Evolutionary conservation across 495 filamentous ascomycete genomes (phyloP), one percentile per base, ranked within the genome.

Genomic region (Lasiosphaeriaceae sp.): DNA sequence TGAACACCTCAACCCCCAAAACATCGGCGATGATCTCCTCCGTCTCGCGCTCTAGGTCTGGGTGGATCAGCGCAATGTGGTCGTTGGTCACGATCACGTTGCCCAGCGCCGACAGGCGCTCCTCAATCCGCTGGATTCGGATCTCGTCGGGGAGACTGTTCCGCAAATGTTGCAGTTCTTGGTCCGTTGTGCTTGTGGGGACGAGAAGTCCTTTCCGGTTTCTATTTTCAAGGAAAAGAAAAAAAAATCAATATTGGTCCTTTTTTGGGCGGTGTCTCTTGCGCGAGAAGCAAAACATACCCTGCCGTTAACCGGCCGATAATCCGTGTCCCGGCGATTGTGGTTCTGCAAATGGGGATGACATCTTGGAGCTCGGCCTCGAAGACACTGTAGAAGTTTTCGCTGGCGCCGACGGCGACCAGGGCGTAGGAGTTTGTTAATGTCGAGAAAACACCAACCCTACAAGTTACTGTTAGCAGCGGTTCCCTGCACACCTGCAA

Each of bases 381-480:
- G 79, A 98, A 98, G 63, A 97, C 81, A 79, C 80, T 81, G 83
- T 97, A 98, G 74, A 98, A 98, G 79, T 97, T 97, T 83, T 97
- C 93, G 61, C 90, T 96, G 47, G 89, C 92, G 65, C 94, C 95
- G 53, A 96, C 82, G 51, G 94, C 93, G 60, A 96, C 90, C 60
- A 98, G 76, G 57, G 90, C 88, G 72, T 94, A 98, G 50, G 91
- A 91, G 73, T 98, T 98, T 60, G 94, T 98, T 65, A 98, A 85
- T 57, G 90, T 96, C 46, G 91, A 75, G 70, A 98, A 98, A 62
- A 97, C 95, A 72, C 94, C 94, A 68, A 98, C 91, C 73, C 93
- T 97, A 54, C 37, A n/a, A 54, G 46, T 20, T 11, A 26, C 47
- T 24, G 35, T 49, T 47, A 50, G 48, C 35, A 24, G 3, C 23